These are phyloP conservation scores for Heritiera fomes DNA, from an alignment of 345 rosid species.

Conservation along the genomic window DNA sequence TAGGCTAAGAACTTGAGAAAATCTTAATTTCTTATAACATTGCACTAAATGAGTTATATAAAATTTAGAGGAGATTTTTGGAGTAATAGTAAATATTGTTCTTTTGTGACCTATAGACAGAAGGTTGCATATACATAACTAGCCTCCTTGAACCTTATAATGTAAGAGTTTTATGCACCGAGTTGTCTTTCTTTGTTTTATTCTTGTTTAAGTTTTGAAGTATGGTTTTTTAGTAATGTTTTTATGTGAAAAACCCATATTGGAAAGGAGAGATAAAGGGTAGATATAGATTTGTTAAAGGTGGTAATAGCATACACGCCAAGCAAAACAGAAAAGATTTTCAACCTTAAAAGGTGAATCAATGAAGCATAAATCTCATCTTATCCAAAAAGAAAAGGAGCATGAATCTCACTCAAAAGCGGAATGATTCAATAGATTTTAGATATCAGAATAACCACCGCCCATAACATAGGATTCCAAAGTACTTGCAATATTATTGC, in stretches of 20 bases:
- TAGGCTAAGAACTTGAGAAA: not conserved
- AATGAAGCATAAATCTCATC: slow-evolving; percentile 45
- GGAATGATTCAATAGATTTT: slow-evolving; percentile 34
- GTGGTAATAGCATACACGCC: not conserved
- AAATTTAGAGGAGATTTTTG: too few species aligned
- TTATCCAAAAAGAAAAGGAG: slow-evolving; percentile 44
- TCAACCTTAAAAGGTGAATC: slow-evolving; percentile 26
- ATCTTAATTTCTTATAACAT: not conserved
- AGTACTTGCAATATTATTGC: not conserved
- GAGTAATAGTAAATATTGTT: too few species aligned
- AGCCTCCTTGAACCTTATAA: too few species aligned
- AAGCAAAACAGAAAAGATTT: not conserved
- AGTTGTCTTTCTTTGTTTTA: too few species aligned
- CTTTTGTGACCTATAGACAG: too few species aligned
- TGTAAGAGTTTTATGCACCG: too few species aligned
- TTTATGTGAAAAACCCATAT: not conserved
- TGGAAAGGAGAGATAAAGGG: not conserved
- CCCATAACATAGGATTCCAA: slow-evolving; percentile 48
- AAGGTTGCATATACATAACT: too few species aligned
- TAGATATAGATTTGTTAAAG: not conserved
- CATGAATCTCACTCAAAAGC: slow-evolving; percentile 55
- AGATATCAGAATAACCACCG: slow-evolving; percentile 26
- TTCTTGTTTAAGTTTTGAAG: not conserved
- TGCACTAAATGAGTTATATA: not conserved
- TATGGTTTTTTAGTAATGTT: not conserved